Evolutionary conservation across 352 stramenopile species (phyloP).

Genomic region (Phytopythium vexans): DNA sequence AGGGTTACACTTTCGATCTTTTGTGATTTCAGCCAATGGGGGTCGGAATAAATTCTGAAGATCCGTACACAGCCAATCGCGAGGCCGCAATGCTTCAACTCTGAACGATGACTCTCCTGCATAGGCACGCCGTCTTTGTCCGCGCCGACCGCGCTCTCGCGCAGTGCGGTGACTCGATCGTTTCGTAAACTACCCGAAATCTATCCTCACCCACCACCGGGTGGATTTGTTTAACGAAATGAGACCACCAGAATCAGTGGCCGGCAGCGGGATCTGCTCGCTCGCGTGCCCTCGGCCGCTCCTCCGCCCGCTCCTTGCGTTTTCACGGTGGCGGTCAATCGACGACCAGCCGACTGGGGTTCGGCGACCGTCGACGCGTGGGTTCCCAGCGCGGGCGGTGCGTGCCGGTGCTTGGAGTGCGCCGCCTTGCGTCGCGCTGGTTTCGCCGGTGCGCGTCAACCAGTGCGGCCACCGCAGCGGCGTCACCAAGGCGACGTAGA

Average conservation of each 20-base stretch:
- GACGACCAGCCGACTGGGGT: no score
- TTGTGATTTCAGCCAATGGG: background rate
- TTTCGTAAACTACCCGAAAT: constrained; percentile 1
- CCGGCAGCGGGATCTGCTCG: background rate
- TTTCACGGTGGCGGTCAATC: no score
- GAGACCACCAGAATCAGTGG: constrained; percentile 29
- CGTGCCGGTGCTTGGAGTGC: no score
- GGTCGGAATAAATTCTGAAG: background rate
- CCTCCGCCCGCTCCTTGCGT: no score
- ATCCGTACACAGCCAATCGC: constrained; percentile 2
- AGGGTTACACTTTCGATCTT: background rate
- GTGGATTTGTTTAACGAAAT: constrained; percentile 4
- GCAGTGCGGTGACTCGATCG: background rate
- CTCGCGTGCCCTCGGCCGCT: background rate
- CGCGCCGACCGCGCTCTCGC: background rate
- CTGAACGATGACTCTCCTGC: constrained; percentile 7
- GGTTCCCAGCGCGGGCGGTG: no score
- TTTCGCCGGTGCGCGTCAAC: no score
- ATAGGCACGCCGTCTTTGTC: constrained; percentile 5
- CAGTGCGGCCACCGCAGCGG: no score
- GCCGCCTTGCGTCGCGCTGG: no score
- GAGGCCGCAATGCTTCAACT: constrained; percentile 1
- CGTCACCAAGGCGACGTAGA: no score
- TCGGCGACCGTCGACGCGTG: no score
- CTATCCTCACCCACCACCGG: constrained; percentile 3